Evolutionary conservation across 257 asterid species (phyloP), one percentile per base, ranked within the genome.

Genomic region (Plantago elongata): DNA sequence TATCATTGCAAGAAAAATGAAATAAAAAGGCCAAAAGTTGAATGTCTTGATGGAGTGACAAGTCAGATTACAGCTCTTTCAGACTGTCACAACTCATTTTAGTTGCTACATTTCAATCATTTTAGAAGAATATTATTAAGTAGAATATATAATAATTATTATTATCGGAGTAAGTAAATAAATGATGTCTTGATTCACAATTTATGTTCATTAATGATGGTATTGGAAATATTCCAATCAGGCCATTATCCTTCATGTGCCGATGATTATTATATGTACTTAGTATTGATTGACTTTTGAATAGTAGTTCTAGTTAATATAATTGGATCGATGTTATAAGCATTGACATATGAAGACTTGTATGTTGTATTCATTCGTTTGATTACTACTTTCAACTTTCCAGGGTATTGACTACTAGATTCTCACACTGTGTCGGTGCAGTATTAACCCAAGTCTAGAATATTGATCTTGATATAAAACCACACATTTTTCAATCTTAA

Each of bases 331-430:
- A 56, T 56, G 6, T 34, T 57, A 22, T 57, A 57, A 37, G 61
- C 48, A 57, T 57, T 57, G 61, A 57, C 61, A 56, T 56, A 45
- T n/a, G n/a, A 37, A 29, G 61, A 55, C 16, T 55, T 51, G 8
- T 9, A 50, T 22, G 27, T 22, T 22, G 16, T 50, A 7, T 22
- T 52, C 58, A 8, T 34, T 52, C 45, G 3, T 56, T 37, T 37
- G 5, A 12, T 12, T 55, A 29, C n/a, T 55, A 12, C 3, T 55
- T 55, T 55, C 40, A 42, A 51, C 3, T 55, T 55, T 55, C 40
- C 60, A 51, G 30, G 56, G 12, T 12, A 22, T 22, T 22, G 27
- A 15, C 56, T 51, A 51, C 56, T 11, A 0, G 16, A 9, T 16
- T 34, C 40, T 34, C 40, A 34, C 40, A 34, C 40, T 16, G 17